Percentiles rank a stretch among this genome's conserved stretches.
Evolutionary conservation across 345 rosid species (phyloP).

Genomic region (Fremontodendron californicum): DNA sequence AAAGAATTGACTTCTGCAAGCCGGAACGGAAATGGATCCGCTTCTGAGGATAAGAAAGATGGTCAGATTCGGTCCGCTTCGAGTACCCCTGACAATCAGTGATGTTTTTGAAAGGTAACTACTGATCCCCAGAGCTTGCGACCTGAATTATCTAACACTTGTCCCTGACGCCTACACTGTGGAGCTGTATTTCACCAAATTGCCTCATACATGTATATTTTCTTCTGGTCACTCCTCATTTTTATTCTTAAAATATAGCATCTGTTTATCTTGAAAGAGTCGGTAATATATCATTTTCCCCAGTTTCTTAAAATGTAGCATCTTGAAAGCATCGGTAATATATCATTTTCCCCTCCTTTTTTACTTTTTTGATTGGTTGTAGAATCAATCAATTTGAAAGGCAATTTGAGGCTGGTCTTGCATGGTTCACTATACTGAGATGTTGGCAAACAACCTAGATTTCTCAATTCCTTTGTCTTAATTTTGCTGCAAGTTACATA

Average conservation of each 20-base stretch:
- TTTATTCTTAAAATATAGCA: background rate
- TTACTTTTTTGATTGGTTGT: too few relatives aligned
- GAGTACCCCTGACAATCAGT: slow-evolving; percentile 28
- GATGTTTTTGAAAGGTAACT: background rate
- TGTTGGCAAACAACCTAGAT: background rate
- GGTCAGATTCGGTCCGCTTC: slow-evolving; percentile 32
- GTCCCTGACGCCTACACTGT: background rate
- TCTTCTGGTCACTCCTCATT: background rate
- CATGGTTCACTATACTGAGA: background rate
- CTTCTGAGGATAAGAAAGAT: slow-evolving; percentile 48
- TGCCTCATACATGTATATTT: background rate
- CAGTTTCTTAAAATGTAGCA: background rate
- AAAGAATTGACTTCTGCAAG: slow-evolving; percentile 49
- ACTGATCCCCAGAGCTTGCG: background rate
- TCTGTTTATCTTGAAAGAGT: background rate
- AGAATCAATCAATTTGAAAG: background rate
- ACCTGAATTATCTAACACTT: background rate
- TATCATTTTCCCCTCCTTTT: background rate
- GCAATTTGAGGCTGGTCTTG: background rate
- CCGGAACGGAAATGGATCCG: slow-evolving; percentile 35
- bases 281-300: background rate
- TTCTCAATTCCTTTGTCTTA: background rate
- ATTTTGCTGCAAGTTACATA: background rate
- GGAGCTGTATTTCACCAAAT: background rate
- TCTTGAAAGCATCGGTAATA: background rate